Evolutionary conservation across 495 filamentous ascomycete species (phyloP), one percentile per base, ranked within the genome.

Genomic region (Penicillium longicatenatum): DNA sequence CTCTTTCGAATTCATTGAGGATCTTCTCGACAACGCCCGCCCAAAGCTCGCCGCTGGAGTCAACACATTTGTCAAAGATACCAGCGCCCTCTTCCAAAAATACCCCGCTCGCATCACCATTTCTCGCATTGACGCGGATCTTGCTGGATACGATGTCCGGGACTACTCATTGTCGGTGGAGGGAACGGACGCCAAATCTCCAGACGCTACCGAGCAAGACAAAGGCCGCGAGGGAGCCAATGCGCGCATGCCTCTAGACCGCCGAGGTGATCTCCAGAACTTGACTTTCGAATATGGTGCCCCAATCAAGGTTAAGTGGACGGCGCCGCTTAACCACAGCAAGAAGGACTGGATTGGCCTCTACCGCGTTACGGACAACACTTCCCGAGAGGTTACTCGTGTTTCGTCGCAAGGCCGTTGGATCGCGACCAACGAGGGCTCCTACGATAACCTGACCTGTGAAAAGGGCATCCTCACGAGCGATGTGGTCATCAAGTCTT

Each of bases 311-410:
- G 90, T 98, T 61, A 87, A 84, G 64, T 98, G 94, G 94, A 92
- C 86, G 17, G 95, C 94, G 0, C 94, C 94, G 1, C 79, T 88
- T 51, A 92, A 93, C 65, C 94, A 98, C 75, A 88, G 86, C 77
- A 94, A 89, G 67, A 90, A 87, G 61, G 94, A 98, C 71, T 98
- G 94, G 94, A 84, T 98, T 50, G 93, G 93, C 19, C 78, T 98
- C 7, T 98, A 97, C 77, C 89, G 89, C 78, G 89, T 98, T 20
- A 91, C 89, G 4, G 95, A 98, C 70, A 98, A 97, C 67, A 83
- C 85, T 5, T 92, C 88, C 21, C 83, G 94, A 42, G 90, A 96
- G 44, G 75, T 88, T 22, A 94, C 93, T 22, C 84, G 88, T 21
- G 84, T 97, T 17, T 85, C 90, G 12, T 94, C 91, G 10, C 87